Evolutionary conservation across 164 flowering plant species (phyloP), one percentile per base, ranked within the genome.

Genomic region (Tetrastigma voinierianum): DNA sequence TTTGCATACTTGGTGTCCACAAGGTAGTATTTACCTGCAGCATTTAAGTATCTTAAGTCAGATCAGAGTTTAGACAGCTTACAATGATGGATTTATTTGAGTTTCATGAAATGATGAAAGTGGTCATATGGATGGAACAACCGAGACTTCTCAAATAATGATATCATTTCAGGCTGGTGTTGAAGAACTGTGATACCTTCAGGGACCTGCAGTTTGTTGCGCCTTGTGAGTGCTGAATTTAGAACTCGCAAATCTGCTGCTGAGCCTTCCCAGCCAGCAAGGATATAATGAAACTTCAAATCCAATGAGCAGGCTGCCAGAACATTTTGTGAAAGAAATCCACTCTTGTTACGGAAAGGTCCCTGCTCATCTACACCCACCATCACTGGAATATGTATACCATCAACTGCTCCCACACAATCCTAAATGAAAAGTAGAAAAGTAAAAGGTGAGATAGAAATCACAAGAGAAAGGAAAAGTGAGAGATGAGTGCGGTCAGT

Each of bases 251-350:
- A 64, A 70, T 89, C 88, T 46, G 82, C 64, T 12, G 90, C 86
- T 8, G 91, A 85, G 46, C 95, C 94, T 74, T 89, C 95, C 90
- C 91, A 89, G 12, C 95, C 95, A 14, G 89, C 87, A 15, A 85
- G 75, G 52, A 87, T 85, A 67, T 84, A 89, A 54, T 79, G 83
- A 65, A 89, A 87, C 70, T 63, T 70, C 74, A 84, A 70, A 71
- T 86, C 90, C 71, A 87, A 81, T 45, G 90, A 80, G 74, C 84
- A 84, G 17, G 90, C 90, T 45, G 83, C 90, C 66, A 87, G 66
- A 62, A 86, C 86, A 75, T 74, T 84, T 68, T 88, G 90, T 16
- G 89, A 77, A 53, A 83, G 78, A 44, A 67, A 57, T 43, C 89
- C 89, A 62, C 70, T 77, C 69, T 70, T 80, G 64, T 83, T 82